Evolutionary conservation across 331 rosid species (phyloP).

Genomic region (Telfairia occidentalis): DNA sequence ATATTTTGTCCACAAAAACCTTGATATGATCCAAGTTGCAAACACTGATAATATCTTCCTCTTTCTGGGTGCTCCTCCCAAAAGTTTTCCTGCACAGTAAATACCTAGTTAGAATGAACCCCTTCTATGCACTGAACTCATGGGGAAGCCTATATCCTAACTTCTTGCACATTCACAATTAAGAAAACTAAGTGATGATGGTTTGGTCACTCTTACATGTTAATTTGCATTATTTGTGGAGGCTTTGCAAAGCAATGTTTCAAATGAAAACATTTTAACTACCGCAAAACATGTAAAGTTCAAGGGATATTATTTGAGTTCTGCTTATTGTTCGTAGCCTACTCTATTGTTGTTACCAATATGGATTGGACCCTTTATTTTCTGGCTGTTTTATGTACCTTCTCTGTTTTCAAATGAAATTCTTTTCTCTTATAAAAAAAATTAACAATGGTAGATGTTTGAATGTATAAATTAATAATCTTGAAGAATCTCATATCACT

Average conservation of each 20-base stretch:
- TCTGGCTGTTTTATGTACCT: neutral
- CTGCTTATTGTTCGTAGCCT: neutral
- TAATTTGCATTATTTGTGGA: neutral
- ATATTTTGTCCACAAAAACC: neutral
- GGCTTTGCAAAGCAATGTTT: neutral
- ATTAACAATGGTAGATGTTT: neutral
- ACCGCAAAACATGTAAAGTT: neutral
- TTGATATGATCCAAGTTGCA: neutral
- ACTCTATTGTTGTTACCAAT: neutral
- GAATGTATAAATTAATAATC: neutral
- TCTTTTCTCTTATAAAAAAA: neutral
- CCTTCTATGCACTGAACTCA: neutral
- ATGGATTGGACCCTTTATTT: neutral
- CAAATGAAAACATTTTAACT: neutral
- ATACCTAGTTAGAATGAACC: neutral
- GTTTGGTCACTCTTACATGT: neutral
- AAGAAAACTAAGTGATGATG: neutral
- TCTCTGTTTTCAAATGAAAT: neutral
- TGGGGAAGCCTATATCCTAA: neutral
- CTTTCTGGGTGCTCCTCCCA: neutral
- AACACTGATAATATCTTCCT: neutral
- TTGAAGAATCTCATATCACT: neutral
- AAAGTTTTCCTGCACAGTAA: neutral
- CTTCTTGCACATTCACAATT: neutral
- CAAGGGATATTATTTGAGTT: neutral